These are phyloP conservation scores for Tulasnella sp. DNA, from an alignment of 768 basidiomycete species.

Conservation along the genomic window DNA sequence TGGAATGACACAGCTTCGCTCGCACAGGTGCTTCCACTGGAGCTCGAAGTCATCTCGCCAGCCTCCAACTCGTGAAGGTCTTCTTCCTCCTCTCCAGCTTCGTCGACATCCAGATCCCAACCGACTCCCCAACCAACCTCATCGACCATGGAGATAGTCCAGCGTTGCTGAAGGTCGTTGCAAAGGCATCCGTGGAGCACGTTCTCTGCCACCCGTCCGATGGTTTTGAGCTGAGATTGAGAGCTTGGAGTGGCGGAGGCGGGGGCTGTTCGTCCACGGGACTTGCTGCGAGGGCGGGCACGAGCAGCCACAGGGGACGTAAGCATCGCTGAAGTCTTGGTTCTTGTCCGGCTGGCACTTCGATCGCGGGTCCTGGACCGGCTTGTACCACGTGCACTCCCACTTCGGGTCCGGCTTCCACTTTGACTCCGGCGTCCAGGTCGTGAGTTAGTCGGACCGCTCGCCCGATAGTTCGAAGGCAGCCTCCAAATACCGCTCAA, in stretches of 20 bases:
- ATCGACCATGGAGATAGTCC: conserved; percentile 76
- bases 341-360: conserved; percentile 21
- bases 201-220: conserved; percentile 33
- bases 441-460: not conserved
- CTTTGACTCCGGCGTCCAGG: not conserved
- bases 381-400: not conserved
- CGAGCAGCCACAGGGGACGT: conserved; percentile 20
- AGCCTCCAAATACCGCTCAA: conserved; percentile 54
- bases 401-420: not conserved
- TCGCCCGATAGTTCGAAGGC: conserved; percentile 24
- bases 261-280: conserved; percentile 50
- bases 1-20: not conserved
- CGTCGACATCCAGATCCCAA: conserved; percentile 18
- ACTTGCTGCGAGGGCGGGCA: conserved; percentile 46
- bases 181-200: conserved; percentile 78
- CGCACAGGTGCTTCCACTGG: not conserved
- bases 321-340: conserved; percentile 11
- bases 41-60: conserved; percentile 12
- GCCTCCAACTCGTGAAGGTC: not conserved
- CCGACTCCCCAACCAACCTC: conserved; percentile 36
- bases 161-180: conserved; percentile 50
- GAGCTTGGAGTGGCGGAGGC: conserved; percentile 25
- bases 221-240: conserved; percentile 31
- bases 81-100: conserved; percentile 19
- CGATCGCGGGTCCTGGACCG: conserved; percentile 8